Percentiles rank a stretch among this genome's conserved stretches.
phyloP scores from a whole-genome alignment of 495 filamentous ascomycete genomes.

The Parathielavia hyrcaniae region DNA sequence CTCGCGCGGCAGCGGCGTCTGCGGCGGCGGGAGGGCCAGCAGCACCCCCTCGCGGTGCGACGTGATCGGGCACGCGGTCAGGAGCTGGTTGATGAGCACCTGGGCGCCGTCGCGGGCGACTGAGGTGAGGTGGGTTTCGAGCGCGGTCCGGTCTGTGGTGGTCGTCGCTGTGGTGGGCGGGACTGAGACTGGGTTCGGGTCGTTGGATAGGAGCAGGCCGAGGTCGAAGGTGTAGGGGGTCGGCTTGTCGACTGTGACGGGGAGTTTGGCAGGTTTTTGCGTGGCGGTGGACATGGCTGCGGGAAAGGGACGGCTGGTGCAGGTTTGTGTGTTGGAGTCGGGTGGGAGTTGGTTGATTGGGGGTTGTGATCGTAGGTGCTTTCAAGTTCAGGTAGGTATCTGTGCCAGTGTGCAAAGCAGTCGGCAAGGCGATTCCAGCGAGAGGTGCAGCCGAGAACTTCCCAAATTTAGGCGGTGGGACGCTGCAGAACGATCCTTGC shows the following conservation, averaged over 20 bases:
- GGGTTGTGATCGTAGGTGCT: conserved; percentile 7
- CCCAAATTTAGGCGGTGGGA: conserved; percentile 33
- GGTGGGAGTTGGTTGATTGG: background rate
- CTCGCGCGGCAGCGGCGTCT: conserved; percentile 71
- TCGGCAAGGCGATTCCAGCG: background rate
- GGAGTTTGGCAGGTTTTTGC: conserved; percentile 35
- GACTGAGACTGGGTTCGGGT: conserved; percentile 67
- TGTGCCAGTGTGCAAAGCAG: too few species aligned
- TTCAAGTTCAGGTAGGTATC: too few species aligned
- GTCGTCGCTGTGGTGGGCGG: conserved; percentile 18
- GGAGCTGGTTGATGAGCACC: conserved; percentile 69
- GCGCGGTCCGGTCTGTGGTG: conserved; percentile 36
- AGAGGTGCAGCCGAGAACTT: conserved; percentile 10
- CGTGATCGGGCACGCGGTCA: conserved; percentile 72
- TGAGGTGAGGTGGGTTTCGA: conserved; percentile 54
- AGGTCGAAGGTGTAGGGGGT: conserved; percentile 91
- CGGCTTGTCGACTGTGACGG: conserved; percentile 67
- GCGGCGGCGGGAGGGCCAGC: conserved; percentile 62
- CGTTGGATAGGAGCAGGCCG: conserved; percentile 71
- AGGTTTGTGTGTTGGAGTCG: background rate
- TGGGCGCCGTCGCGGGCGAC: conserved; percentile 83
- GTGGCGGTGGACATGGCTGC: conserved; percentile 32
- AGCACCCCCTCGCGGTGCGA: conserved; percentile 62
- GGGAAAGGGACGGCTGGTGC: conserved; percentile 14
- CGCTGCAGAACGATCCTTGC: background rate